These are phyloP conservation scores for Raffaelea albimanens DNA, from an alignment of 2,329 filamentous ascomycete species.

Conservation along the genomic window DNA sequence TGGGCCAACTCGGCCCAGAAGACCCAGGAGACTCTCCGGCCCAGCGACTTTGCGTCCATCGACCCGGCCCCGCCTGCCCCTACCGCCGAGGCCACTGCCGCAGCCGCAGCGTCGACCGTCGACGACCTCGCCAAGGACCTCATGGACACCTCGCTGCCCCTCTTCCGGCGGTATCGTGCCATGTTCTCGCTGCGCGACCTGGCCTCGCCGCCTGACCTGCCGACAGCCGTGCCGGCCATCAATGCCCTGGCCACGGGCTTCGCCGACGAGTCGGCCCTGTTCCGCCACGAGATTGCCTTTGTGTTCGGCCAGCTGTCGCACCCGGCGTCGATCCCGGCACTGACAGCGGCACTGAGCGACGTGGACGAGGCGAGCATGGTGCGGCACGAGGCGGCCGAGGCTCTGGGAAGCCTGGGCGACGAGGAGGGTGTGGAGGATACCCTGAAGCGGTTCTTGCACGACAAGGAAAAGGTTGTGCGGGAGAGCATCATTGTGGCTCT, in stretches of 20 bases:
- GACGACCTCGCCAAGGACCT: conserved; percentile 66
- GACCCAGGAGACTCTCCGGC: conserved; percentile 59
- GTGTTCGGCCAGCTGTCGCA: conserved; percentile 95
- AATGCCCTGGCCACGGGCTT: conserved; percentile 79
- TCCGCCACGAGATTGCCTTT: conserved; percentile 96
- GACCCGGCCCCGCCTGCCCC: conserved; percentile 88
- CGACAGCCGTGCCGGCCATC: conserved; percentile 81
- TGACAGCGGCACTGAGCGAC: conserved; percentile 70
- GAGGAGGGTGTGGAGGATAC: conserved; percentile 87
- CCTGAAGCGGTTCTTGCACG: conserved; percentile 73
- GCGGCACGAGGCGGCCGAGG: conserved; percentile 92
- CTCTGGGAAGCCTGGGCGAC: conserved; percentile 84
- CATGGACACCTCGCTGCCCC: conserved; percentile 66
- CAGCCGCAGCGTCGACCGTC: conserved; percentile 37
- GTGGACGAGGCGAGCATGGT: conserved; percentile 88
- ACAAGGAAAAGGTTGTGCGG: conserved; percentile 85
- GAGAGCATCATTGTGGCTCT: conserved; percentile 93
- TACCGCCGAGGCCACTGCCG: conserved; percentile 37
- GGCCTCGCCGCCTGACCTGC: conserved; percentile 82
- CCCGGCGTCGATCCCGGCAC: conserved; percentile 88
- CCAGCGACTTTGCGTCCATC: conserved; percentile 87
- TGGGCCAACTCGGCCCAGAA: conserved; percentile 76
- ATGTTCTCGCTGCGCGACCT: conserved; percentile 98
- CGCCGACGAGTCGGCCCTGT: conserved; percentile 77
- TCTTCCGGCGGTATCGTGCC: conserved; percentile 90